These are phyloP conservation scores for Helotiales sp. DNA, from an alignment of 2,329 filamentous ascomycete species.

Conservation along the genomic window DNA sequence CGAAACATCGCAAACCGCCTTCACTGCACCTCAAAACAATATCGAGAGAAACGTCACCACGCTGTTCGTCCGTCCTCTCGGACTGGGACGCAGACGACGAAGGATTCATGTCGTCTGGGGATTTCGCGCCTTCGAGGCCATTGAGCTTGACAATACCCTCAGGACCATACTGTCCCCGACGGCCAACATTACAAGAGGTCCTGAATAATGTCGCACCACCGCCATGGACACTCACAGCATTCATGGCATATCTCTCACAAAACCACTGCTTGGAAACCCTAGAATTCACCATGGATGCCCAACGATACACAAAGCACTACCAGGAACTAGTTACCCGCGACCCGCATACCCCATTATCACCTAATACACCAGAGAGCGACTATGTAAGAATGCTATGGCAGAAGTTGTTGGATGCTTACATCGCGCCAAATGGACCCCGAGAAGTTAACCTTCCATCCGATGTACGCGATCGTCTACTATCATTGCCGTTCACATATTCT, in stretches of 20 bases:
- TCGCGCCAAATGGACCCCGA: constrained; percentile 77
- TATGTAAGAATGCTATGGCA: constrained; percentile 83
- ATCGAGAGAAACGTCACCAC: constrained; percentile 32
- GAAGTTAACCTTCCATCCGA: constrained; percentile 89
- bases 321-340: constrained; percentile 42
- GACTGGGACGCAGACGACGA: constrained; percentile 49
- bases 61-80: constrained; percentile 35
- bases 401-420: constrained; percentile 86
- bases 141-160: constrained; percentile 44
- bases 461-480: constrained; percentile 79
- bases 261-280: constrained; percentile 96
- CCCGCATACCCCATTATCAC: constrained; percentile 41
- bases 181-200: constrained; percentile 82
- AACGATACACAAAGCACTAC: constrained; percentile 66
- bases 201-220: constrained; percentile 81
- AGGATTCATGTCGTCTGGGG: constrained; percentile 48
- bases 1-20: constrained; percentile 35
- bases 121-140: constrained; percentile 44
- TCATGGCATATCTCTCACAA: constrained; percentile 94
- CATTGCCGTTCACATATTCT: constrained; percentile 56
- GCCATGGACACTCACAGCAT: constrained; percentile 88
- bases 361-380: constrained; percentile 34
- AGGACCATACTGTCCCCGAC: constrained; percentile 54
- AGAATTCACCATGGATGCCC: constrained; percentile 94
- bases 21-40: constrained; percentile 30